phyloP scores from a whole-genome alignment of 2,329 filamentous ascomycete genomes.

The Cytospora piceae region DNA sequence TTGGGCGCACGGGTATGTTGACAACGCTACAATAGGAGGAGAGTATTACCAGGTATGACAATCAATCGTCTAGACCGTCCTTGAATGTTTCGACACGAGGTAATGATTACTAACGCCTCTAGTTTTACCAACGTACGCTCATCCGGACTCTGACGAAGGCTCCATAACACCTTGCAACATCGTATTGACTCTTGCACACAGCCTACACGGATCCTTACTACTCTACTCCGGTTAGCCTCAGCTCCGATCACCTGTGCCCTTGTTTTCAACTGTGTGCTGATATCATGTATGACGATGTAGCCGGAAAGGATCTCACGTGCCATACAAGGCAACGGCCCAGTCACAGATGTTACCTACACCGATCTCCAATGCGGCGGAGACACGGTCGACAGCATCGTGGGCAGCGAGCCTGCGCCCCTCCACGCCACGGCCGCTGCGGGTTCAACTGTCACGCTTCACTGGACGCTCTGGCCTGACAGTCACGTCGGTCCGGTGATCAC shows the following conservation, averaged over 20 bases:
- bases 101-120: neutral
- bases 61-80: neutral
- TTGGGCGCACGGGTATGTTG: constrained; percentile 24
- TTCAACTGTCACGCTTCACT: constrained; percentile 55
- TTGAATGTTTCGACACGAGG: too few species aligned
- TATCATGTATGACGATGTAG: constrained; percentile 21
- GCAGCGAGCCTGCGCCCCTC: constrained; percentile 55
- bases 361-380: constrained; percentile 62
- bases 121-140: constrained; percentile 27
- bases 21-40: constrained; percentile 24
- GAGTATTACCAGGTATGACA: constrained; percentile 15
- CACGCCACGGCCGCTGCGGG: constrained; percentile 59
- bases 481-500: constrained; percentile 60
- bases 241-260: neutral
- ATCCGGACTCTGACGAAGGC: neutral
- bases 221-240: constrained; percentile 10
- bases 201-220: constrained; percentile 21
- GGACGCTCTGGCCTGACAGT: constrained; percentile 56
- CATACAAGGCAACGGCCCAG: constrained; percentile 61
- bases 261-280: neutral
- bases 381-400: constrained; percentile 50
- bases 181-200: neutral
- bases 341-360: constrained; percentile 54
- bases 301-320: constrained; percentile 59
- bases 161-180: neutral